A percentile compares a stretch with the other conserved stretches of the same genome.
These are phyloP conservation scores for Hypsizygus marmoreus DNA, from an alignment of 768 basidiomycete genomes.

Conservation along the genomic window DNA sequence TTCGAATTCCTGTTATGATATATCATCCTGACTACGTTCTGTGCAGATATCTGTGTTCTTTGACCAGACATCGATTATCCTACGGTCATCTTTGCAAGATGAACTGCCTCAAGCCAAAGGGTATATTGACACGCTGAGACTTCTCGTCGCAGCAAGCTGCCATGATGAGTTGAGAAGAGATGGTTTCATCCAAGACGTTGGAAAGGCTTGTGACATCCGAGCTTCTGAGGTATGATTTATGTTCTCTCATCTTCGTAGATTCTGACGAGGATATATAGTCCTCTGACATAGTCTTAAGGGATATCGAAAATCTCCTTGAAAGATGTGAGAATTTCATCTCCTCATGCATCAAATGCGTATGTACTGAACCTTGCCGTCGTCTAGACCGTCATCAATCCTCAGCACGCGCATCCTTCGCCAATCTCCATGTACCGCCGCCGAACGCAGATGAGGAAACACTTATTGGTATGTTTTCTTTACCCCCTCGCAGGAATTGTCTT, in stretches of 20 bases:
- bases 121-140: constrained; percentile 25
- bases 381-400: constrained; percentile 7
- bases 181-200: constrained; percentile 10
- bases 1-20: neutral
- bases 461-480: constrained; percentile 6
- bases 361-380: neutral
- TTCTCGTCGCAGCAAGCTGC: constrained; percentile 8
- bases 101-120: constrained; percentile 21
- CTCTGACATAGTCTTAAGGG: neutral
- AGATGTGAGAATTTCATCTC: constrained; percentile 4
- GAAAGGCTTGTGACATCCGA: constrained; percentile 5
- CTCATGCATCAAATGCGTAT: neutral
- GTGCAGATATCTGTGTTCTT: constrained; percentile 26
- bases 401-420: constrained; percentile 4
- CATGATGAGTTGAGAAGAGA: neutral
- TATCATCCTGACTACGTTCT: neutral
- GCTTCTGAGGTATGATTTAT: neutral
- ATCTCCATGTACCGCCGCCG: neutral
- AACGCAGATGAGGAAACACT: constrained; percentile 8
- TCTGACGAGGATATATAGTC: neutral
- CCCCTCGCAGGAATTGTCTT: neutral
- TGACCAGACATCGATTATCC: constrained; percentile 20
- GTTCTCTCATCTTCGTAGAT: neutral
- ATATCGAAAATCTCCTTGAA: constrained; percentile 3
- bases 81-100: constrained; percentile 20